Evolutionary conservation across 495 filamentous ascomycete genomes (phyloP), one percentile per base, ranked within the genome.

Genomic region (Penicillium fimorum): DNA sequence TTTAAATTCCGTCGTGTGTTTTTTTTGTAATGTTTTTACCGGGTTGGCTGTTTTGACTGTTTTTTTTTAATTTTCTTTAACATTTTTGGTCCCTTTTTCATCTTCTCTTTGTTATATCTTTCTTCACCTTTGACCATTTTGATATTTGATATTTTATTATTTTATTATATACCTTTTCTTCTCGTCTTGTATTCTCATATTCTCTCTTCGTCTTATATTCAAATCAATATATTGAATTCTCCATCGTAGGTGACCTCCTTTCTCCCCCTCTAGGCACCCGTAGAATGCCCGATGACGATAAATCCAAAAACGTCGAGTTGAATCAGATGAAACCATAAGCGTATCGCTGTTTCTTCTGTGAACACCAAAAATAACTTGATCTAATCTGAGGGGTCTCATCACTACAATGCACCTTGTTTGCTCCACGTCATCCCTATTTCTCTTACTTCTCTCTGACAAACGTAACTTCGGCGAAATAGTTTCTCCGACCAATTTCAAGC

Each of bases 351-450:
- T 33, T 58, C 60, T 59, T 75, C 67, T 62, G 54, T 80, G 79
- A 77, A 53, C 75, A 75, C 53, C 57, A 50, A 59, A 74, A 77
- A 75, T 75, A 66, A 79, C 79, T 82, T 82, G 79, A 82, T 82
- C 79, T 82, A 82, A 82, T 82, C 79, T 79, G 79, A 82, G 54
- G 53, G 53, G 55, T 57, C 20, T 45, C 43, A 38, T 38, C n/a
- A 13, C 47, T 27, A 27, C 15, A 46, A 24, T 46, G 29, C 17
- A 17, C 29, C 4, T 47, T 47, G 45, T 47, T 41, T 47, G 24
- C 33, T 27, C 24, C 5, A 32, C 38, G 37, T 50, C 40, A 37
- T 53, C 9, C 25, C 25, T 29, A 24, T 32, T 30, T 42, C n/a
- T 17, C 7, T 29, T 43, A 20, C 46, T 42, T 15, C 33, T 27